Evolutionary conservation across 139 green algal species (phyloP), one percentile per base, ranked within the genome.

Genomic region (Coelastrella sp.): DNA sequence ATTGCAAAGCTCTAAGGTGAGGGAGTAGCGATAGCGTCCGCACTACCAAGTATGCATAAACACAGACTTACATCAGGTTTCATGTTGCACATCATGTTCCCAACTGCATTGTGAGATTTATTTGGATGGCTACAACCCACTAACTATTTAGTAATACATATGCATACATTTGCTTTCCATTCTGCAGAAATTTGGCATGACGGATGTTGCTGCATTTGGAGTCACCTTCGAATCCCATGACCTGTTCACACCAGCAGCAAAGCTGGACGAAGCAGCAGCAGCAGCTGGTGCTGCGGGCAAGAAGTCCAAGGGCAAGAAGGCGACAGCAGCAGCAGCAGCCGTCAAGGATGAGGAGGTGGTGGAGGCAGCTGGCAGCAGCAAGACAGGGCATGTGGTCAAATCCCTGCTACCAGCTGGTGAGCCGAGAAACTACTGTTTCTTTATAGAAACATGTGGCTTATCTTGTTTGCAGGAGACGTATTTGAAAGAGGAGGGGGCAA

Each of bases 111-210:
- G n/a, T n/a, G n/a, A n/a, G n/a, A n/a, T n/a, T n/a, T n/a, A n/a
- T n/a, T n/a, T n/a, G n/a, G n/a, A n/a, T n/a, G n/a, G n/a, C n/a
- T n/a, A 49, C 35, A 49, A 49, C 35, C 35, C 35, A 49, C 35
- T 49, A 5, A 3, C n/a, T n/a, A 49, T 49, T 1, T 49, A 49
- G 35, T 49, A 3, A 1, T 5, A 70, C 15, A 22, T 17, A 70
- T 70, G 12, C 63, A 70, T 70, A 22, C 63, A 70, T 15, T 17
- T 70, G 63, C 63, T 70, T 70, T 3, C 63, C 12, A 22, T 70
- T 70, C 1, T 76, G 68, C 95, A 97, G 90, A 96, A 98, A 91
- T 99, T 99, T 93, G 98, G 98, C 85, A 96, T 98, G 93, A 65
- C 94, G 0, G 98, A 99, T 90, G 93, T 96, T 65, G 91, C 94